Evolutionary conservation across 2,329 filamentous ascomycete species (phyloP), one percentile per base, ranked within the genome.

Genomic region (Penicillium sp.): DNA sequence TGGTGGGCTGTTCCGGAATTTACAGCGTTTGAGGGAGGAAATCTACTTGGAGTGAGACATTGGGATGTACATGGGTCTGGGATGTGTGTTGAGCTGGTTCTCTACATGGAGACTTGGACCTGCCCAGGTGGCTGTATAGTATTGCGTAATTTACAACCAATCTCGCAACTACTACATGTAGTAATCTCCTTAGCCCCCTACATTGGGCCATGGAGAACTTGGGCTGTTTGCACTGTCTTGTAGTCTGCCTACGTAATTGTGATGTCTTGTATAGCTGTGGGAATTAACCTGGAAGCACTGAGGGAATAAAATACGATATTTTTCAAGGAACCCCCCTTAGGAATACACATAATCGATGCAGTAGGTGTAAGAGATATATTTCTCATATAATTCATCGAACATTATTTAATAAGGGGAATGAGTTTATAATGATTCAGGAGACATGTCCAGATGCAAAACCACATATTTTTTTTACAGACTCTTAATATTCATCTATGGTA

Each of bases 1-100:
- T 4, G 78, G 78, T 61, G 81, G 81, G 2, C 76, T 84, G 59
- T 77, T 83, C 63, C 75, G 78, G 60, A 81, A 81, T 61, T 62
- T 83, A 53, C 76, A 81, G 57, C 78, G 81, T 49, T 68, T 83
- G 61, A 78, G 79, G 49, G 80, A 81, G 56, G 80, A 82, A 58
- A 79, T 82, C 43, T 81, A 81, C 60, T 69, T 81, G 56, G 79
- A 82, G 58, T 81, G 64, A 67, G 14, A 60, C 43, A 14, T 7
- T 44, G 37, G 13, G 37, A 14, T 37, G 37, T 42, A 50, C 22
- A 22, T 47, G 16, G 37, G 29, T 18, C 24, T 40, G 22, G 5
- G 8, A 26, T 49, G 29, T 50, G 14, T 53, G 46, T 26, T 39
- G 49, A 55, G 52, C 52, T 55, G 52, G 52, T 37, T 35, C 46